Percentiles rank a stretch among this genome's conserved stretches.
phyloP scores from a whole-genome alignment of 2,329 filamentous ascomycete species.

The Beauveria varroae region DNA sequence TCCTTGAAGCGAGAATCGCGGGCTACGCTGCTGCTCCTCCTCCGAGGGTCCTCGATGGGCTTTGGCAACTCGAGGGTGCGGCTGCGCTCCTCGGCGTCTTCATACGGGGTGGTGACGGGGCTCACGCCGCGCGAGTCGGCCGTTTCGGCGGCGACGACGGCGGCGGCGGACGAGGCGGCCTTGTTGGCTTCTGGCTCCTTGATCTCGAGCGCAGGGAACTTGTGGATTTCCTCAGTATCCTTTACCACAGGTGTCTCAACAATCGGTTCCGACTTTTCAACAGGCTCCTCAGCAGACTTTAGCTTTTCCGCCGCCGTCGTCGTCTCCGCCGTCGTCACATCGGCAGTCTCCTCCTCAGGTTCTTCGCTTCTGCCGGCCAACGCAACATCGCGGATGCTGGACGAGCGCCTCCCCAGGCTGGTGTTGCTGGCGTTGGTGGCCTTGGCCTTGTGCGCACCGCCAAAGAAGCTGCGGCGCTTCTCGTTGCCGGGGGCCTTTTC shows the following conservation, averaged over 20 bases:
- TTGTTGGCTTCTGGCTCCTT: conserved; percentile 18
- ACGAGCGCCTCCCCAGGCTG: conserved; percentile 33
- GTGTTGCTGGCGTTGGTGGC: conserved; percentile 33
- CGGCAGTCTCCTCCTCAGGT: conserved; percentile 17
- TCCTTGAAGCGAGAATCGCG: conserved; percentile 54
- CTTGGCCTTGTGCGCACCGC: conserved; percentile 37
- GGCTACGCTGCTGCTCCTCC: conserved; percentile 43
- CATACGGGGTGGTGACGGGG: conserved; percentile 35
- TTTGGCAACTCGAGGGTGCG: conserved; percentile 18
- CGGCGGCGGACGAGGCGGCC: neutral
- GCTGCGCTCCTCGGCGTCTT: conserved; percentile 30
- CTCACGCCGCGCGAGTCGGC: conserved; percentile 30
- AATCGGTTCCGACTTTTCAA: no score
- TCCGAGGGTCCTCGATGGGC: conserved; percentile 28
- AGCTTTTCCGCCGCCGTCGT: no score
- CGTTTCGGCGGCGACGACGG: neutral
- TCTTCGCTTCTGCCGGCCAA: conserved; percentile 31
- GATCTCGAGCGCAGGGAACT: conserved; percentile 18
- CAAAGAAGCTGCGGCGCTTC: conserved; percentile 39
- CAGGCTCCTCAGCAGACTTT: no score
- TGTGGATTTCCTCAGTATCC: neutral
- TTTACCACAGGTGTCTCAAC: neutral
- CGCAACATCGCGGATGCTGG: conserved; percentile 40
- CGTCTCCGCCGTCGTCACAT: conserved; percentile 16
- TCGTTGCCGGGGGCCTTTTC: conserved; percentile 13